Evolutionary conservation across 2,329 filamentous ascomycete genomes (phyloP), one percentile per base, ranked within the genome.

Genomic region (Trichophyton mentagrophytes): DNA sequence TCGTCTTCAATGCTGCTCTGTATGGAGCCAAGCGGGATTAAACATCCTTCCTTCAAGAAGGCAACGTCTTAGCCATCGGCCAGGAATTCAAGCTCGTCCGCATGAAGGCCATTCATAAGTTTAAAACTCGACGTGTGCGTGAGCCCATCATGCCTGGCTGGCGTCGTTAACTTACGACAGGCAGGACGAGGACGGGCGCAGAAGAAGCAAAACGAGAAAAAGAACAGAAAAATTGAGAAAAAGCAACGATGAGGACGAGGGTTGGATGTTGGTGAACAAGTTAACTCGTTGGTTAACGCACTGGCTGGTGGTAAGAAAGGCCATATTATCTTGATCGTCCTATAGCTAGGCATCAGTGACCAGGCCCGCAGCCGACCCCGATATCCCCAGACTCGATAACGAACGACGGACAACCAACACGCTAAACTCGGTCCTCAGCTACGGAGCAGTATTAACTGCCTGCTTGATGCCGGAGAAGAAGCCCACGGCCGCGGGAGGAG

Each of bases 121-220:
- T 53, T 53, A 53, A 53, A 53, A 53, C 27, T 53, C 49, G 49
- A n/a, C 49, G 3, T 53, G 49, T 53, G 22, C 27, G 49, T 53
- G 49, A 20, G 27, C 22, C 49, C 7, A 33, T 53, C 17, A 53
- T 53, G 22, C 22, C 22, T n/a, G n/a, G n/a, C 49, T 33, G 27
- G 2, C 22, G n/a, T 53, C 22, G 49, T 53, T 53, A 30, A 7
- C 2, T 30, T 30, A 53, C 3, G 22, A 25, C 20, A 13, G 22
- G 22, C 49, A 27, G 25, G 25, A 27, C 25, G 25, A 27, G 25
- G 25, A 27, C 25, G 5, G 25, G 25, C 25, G 25, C 25, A 20
- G 20, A 11, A 53, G 49, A 53, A 53, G 22, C 27, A 17, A 44
- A 44, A 4, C 33, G 33, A 51, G 22, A 17, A 27, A 51, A 51